phyloP scores from a whole-genome alignment of 768 basidiomycete genomes.

The Solioccasus polychromus region DNA sequence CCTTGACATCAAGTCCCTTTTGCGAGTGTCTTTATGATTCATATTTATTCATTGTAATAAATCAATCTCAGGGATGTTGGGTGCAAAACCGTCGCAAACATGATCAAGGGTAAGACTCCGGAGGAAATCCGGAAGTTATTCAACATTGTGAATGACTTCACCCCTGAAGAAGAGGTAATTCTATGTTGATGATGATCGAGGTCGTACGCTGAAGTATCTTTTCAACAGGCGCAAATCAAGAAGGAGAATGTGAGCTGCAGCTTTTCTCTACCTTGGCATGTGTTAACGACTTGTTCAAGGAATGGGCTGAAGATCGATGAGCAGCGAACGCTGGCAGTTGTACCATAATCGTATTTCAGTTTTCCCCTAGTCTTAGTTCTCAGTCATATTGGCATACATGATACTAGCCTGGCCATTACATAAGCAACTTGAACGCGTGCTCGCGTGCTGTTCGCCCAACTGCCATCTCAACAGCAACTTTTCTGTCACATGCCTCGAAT shows the following conservation, averaged over 20 bases:
- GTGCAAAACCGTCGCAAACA: slow-evolving; percentile 99
- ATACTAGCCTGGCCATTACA: slow-evolving; percentile 5
- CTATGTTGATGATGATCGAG: slow-evolving; percentile 3
- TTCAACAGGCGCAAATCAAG: slow-evolving; percentile 87
- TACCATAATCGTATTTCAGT: slow-evolving; percentile 25
- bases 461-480: background rate
- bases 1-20: slow-evolving; percentile 97
- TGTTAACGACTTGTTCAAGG: slow-evolving; percentile 42
- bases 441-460: slow-evolving; percentile 1
- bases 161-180: slow-evolving; percentile 94
- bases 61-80: slow-evolving; percentile 76
- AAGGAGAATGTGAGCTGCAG: slow-evolving; percentile 86
- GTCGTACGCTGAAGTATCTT: slow-evolving; percentile 4
- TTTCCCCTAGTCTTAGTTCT: slow-evolving; percentile 18
- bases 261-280: background rate
- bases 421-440: too few species aligned
- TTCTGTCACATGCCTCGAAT: slow-evolving; percentile 54
- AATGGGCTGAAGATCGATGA: slow-evolving; percentile 94
- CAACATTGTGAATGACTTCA: slow-evolving; percentile 98
- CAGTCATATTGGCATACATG: slow-evolving; percentile 16
- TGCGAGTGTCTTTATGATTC: slow-evolving; percentile 51
- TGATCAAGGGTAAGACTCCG: slow-evolving; percentile 99
- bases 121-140: slow-evolving; percentile 99
- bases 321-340: slow-evolving; percentile 11
- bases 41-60: slow-evolving; percentile 3